Percentiles rank a stretch among this genome's conserved stretches.
phyloP scores from a whole-genome alignment of 139 green algal genomes.

The Closterium sp. region DNA sequence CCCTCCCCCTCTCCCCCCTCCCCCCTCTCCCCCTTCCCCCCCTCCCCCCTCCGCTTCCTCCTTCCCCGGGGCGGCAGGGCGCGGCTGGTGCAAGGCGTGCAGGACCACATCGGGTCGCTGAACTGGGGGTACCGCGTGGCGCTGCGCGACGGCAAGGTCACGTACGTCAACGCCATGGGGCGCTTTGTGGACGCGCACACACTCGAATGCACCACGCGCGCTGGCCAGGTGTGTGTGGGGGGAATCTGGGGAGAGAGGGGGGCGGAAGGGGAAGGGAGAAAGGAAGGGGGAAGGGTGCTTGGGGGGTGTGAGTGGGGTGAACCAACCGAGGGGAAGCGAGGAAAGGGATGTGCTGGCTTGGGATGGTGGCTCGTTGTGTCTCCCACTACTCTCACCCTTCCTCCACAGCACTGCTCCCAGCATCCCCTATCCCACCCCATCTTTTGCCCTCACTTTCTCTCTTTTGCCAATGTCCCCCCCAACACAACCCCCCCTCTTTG shows the following conservation, averaged over 20 bases:
- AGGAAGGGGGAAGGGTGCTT: too few relatives aligned
- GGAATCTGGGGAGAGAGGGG: not conserved
- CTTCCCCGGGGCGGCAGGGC: conserved; percentile 13
- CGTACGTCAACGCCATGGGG: conserved; percentile 59
- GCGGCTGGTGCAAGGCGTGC: conserved; percentile 54
- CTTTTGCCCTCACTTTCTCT: not conserved
- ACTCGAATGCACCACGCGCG: conserved; percentile 52
- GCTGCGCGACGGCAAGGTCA: conserved; percentile 56
- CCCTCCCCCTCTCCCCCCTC: too few relatives aligned
- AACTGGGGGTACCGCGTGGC: conserved; percentile 61
- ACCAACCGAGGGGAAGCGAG: not conserved
- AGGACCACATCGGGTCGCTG: conserved; percentile 61
- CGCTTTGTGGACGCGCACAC: conserved; percentile 55
- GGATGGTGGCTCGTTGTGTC: too few relatives aligned
- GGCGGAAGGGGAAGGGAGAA: not conserved
- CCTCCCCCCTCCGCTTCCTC: too few relatives aligned
- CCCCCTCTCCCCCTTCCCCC: too few relatives aligned
- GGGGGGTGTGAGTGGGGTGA: not conserved
- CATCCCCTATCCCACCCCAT: too few relatives aligned
- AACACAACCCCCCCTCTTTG: not conserved
- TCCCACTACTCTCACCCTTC: too few relatives aligned
- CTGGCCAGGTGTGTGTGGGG: conserved; percentile 31
- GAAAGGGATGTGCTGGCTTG: not conserved
- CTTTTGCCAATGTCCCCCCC: too few relatives aligned
- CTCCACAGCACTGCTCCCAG: too few relatives aligned